phyloP scores from a whole-genome alignment of 495 filamentous ascomycete genomes.

The Trichocladium antarcticum region DNA sequence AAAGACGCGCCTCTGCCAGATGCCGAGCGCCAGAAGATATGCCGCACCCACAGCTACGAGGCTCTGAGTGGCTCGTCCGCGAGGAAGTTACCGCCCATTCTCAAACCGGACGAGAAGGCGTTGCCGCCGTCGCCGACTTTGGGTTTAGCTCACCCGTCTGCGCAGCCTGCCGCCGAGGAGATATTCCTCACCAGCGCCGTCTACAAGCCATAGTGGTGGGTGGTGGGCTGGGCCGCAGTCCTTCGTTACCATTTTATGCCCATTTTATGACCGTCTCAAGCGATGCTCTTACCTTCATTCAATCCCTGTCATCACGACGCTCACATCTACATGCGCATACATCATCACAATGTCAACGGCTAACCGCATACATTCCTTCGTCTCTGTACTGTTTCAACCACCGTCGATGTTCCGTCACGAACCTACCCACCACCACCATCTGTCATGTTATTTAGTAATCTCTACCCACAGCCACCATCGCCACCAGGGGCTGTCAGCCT shows the following conservation, averaged over 20 bases:
- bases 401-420: no score
- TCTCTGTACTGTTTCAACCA: neutral
- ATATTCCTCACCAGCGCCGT: slow-evolving; percentile 37
- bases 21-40: slow-evolving; percentile 21
- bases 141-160: slow-evolving; percentile 5
- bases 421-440: no score
- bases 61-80: slow-evolving; percentile 20
- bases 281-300: no score
- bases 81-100: slow-evolving; percentile 12
- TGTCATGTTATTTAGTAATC: no score
- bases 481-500: no score
- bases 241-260: no score
- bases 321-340: neutral
- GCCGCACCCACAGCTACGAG: slow-evolving; percentile 34
- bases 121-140: slow-evolving; percentile 14
- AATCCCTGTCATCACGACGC: neutral
- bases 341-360: slow-evolving; percentile 4
- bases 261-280: no score
- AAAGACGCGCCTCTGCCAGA: slow-evolving; percentile 14
- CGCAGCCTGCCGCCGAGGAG: slow-evolving; percentile 14
- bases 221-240: no score
- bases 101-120: slow-evolving; percentile 18
- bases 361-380: slow-evolving; percentile 3
- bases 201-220: slow-evolving; percentile 22
- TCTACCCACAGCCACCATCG: no score